Conservation (phyloP, 768 basidiomycete genomes). For the Phanerochaete carnosa region DNA sequence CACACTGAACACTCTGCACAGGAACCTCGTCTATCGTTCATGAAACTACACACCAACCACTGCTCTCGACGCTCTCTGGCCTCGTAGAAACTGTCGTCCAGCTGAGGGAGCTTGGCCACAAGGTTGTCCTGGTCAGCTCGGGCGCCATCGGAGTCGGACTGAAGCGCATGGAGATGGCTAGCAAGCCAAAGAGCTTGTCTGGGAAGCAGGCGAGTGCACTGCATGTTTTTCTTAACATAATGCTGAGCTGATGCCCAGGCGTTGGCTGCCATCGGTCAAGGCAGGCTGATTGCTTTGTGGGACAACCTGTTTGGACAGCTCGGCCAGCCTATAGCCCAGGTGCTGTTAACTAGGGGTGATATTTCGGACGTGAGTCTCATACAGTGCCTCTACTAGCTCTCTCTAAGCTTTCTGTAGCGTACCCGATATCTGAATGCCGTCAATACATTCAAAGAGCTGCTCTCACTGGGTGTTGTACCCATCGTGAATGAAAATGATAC, state of each 20-base stretch:
- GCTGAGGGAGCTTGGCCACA: conserved; percentile 79
- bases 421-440: conserved; percentile 96
- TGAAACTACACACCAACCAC: conserved; percentile 87
- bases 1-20: conserved; percentile 23
- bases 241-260: conserved; percentile 53
- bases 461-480: conserved; percentile 93
- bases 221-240: background rate
- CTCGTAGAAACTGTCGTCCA: conserved; percentile 88
- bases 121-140: conserved; percentile 92
- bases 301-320: conserved; percentile 94
- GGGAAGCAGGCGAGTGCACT: conserved; percentile 77
- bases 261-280: conserved; percentile 95
- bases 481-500: conserved; percentile 99
- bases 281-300: conserved; percentile 93
- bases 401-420: conserved; percentile 46
- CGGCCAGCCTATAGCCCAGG: conserved; percentile 93
- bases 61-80: conserved; percentile 87
- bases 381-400: conserved; percentile 6
- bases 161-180: conserved; percentile 83
- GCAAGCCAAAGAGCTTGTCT: conserved; percentile 76
- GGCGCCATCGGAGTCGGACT: conserved; percentile 98
- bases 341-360: conserved; percentile 90
- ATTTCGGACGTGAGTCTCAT: conserved; percentile 80
- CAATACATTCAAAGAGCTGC: conserved; percentile 88
- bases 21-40: conserved; percentile 97